A percentile compares a stretch with the other conserved stretches of the same genome.
Conservation (phyloP, 345 rosid species). For the Ceriops decandra region DNA sequence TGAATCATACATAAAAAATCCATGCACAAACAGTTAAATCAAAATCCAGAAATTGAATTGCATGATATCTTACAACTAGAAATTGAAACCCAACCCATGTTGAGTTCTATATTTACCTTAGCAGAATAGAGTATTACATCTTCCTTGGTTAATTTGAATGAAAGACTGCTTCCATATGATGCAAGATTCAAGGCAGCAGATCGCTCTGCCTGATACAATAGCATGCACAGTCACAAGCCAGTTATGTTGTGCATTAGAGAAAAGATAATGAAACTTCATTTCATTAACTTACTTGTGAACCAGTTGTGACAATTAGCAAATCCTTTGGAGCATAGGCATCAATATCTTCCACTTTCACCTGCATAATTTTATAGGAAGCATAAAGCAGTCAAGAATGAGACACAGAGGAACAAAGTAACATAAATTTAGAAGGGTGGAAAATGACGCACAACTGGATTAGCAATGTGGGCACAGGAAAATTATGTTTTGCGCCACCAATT, state of each 20-base stretch:
- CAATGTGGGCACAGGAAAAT: neutral
- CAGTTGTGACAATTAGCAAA: conserved; percentile 90
- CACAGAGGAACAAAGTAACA: conserved; percentile 8
- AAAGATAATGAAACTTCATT: conserved; percentile 11
- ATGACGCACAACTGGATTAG: neutral
- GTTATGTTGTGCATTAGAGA: conserved; percentile 12
- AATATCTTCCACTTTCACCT: conserved; percentile 95
- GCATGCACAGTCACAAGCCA: conserved; percentile 31
- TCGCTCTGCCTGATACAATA: conserved; percentile 90
- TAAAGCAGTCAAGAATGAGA: conserved; percentile 14
- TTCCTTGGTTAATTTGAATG: conserved; percentile 80
- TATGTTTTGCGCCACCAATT: neutral
- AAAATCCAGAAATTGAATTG: neutral
- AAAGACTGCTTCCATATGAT: conserved; percentile 84
- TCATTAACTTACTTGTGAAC: conserved; percentile 81
- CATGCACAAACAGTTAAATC: neutral
- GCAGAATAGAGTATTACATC: conserved; percentile 90
- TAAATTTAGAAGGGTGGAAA: neutral
- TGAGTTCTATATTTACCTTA: conserved; percentile 49
- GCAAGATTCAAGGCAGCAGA: conserved; percentile 97
- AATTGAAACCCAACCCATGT: neutral
- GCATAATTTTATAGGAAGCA: conserved; percentile 9
- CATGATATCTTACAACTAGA: conserved; percentile 1
- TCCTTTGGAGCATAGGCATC: conserved; percentile 95
- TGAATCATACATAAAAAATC: neutral